Percentiles rank a stretch among this genome's conserved stretches.
These are phyloP conservation scores for Colletotrichum nymphaeae DNA, from an alignment of 2,329 filamentous ascomycete species.

Conservation along the genomic window DNA sequence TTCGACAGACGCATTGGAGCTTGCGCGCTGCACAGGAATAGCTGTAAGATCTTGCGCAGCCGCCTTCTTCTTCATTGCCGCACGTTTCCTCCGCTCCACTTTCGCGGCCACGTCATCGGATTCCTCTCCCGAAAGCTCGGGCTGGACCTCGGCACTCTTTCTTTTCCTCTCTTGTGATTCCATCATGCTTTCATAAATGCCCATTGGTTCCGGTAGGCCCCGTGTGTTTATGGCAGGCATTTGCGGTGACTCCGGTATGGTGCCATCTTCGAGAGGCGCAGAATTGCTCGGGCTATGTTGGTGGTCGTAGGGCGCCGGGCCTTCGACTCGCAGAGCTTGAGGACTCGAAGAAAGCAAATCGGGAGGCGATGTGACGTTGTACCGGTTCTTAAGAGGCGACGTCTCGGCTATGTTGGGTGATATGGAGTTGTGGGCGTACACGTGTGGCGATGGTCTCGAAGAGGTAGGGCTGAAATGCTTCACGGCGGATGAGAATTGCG, in stretches of 20 bases:
- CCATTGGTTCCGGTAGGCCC: conserved; percentile 45
- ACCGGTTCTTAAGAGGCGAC: conserved; percentile 63
- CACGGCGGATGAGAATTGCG: conserved; percentile 64
- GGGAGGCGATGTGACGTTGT: conserved; percentile 59
- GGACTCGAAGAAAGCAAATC: conserved; percentile 56
- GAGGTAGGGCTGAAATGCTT: conserved; percentile 66
- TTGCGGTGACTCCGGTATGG: conserved; percentile 51
- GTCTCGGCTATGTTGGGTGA: conserved; percentile 58
- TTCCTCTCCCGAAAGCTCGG: conserved; percentile 46
- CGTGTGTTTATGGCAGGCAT: background rate
- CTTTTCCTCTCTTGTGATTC: conserved; percentile 57
- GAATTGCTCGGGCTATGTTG: conserved; percentile 41
- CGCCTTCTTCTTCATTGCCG: conserved; percentile 51
- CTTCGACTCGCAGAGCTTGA: conserved; percentile 36
- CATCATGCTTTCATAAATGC: conserved; percentile 58
- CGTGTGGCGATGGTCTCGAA: conserved; percentile 65
- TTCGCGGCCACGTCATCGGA: conserved; percentile 47
- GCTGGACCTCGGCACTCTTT: conserved; percentile 39
- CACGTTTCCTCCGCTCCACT: conserved; percentile 50
- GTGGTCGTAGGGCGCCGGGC: conserved; percentile 32
- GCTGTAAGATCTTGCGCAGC: conserved; percentile 53
- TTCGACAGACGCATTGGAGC: background rate
- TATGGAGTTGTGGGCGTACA: conserved; percentile 54
- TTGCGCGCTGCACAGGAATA: conserved; percentile 47
- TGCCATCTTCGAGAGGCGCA: conserved; percentile 43